Base-by-base conservation (phyloP, 768 basidiomycete species). In the Tricholoma furcatifolium region DNA sequence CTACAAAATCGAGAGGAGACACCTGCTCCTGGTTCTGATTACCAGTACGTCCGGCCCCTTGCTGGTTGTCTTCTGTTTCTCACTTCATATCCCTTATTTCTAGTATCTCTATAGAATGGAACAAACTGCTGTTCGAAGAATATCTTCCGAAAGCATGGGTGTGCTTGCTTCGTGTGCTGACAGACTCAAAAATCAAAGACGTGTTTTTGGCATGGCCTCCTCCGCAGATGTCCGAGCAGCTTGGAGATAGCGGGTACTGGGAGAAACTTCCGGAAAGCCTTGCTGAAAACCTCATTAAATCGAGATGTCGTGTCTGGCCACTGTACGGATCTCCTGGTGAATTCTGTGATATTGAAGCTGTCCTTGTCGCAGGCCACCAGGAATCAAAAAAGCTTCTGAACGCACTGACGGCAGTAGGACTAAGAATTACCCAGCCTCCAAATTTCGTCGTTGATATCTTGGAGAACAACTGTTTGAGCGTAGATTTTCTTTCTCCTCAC, bases 81-180 rank as follows among this genome's bases (percentile, higher is more conserved):
- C 27, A 27, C n/a, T n/a, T 39, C 42, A n/a, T 17, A 9, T 2
- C 48, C 6, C 44, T 23, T 32, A 21, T 18, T 38, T 46, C 23
- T 50, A 82, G 80, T 27, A 62, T 76, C 6, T 62, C 76, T 7
- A 66, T 77, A 1, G 70, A 72, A 57, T 82, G 80, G 80, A 82
- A 82, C 53, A 62, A 58, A 12, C 58, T 76, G 6, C 58, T 82
- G 0, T 81, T 81, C 50, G 63, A 74, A 7, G 56, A 61, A 2
- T 76, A 74, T 51, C 71, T 81, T n/a, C 79, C 80, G 0, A 56
- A 62, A 14, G 70, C 74, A 3, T 81, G 78, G 79, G 63, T 63
- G 11, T 49, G 44, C 1, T 58, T 79, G 1, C 58, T 81, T 0
- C 61, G 63, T 11, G 53, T 66, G 9, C 59, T 76, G 4, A 56